Base-by-base conservation (phyloP, 306 rosid genomes). In the Corylus americana region DNA sequence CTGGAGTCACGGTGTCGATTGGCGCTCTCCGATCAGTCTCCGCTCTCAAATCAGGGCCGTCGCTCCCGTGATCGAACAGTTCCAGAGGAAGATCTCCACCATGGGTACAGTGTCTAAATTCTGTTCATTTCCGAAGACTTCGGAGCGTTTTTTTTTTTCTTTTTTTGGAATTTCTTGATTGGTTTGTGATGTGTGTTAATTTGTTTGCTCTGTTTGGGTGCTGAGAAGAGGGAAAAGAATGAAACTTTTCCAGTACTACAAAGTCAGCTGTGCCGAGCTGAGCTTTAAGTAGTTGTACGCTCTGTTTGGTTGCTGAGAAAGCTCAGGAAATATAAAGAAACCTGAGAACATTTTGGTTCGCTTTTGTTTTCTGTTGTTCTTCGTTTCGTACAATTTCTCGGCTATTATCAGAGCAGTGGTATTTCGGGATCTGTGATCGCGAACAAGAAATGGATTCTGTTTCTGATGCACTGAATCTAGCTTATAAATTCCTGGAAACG, bases 1-100 rank as follows among this genome's bases (percentile, higher is more conserved):
- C 64, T 89, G 92, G 92, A 89, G 92, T 81, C 89, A 86, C 86
- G 86, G 90, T 78, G 87, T 84, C 51, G 81, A 57, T 29, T 89
- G 92, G 92, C 83, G 87, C 73, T 81, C 87, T 20, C 87, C 90
- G 2, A 66, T 70, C 81, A 73, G 83, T 50, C 81, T 87, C 14
- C 89, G 90, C 61, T 81, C 90, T 55, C 90, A 89, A 87, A 85
- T 89, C 92, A 85, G 92, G 63, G 83, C 92, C 7, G 77, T 73
- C 31, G 83, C 92, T 79, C 92, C 92, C 1, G 90, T 82, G 25
- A 76, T 89, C 57, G 87, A 86, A 70, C 86, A 70, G 12, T 80
- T 89, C 54, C 87, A 85, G 70, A 86, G 92, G 58, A 87, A 83
- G 82, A 81, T 87, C 77, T 87, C 90, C 45, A 75, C 92, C 72